Percentiles rank a stretch among this genome's conserved stretches.
phyloP scores from a whole-genome alignment of 1,284 basidiomycete genomes.

The Malassezia sp. region DNA sequence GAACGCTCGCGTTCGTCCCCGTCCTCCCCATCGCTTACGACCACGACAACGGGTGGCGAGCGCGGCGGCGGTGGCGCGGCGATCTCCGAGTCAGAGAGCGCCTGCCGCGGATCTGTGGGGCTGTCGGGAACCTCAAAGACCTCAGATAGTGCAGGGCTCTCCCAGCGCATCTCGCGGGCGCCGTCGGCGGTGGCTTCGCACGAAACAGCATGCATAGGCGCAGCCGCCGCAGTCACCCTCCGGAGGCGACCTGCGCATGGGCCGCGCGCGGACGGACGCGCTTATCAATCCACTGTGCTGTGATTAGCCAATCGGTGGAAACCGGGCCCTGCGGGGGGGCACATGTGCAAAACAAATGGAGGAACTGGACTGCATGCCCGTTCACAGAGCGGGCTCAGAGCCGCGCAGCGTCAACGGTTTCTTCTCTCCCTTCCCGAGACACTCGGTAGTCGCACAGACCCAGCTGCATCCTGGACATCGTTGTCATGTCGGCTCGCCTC shows the following conservation, averaged over 20 bases:
- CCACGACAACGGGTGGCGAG: not conserved
- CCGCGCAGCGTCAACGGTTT: not conserved
- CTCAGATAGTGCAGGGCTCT: too few relatives aligned
- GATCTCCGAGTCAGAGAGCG: too few relatives aligned
- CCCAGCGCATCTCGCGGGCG: too few relatives aligned
- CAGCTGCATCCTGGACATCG: not conserved
- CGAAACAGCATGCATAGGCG: too few relatives aligned
- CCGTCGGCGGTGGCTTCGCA: too few relatives aligned
- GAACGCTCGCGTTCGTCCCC: not conserved
- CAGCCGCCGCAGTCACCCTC: too few relatives aligned
- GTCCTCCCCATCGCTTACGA: conserved; percentile 6
- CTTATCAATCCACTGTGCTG: conserved; percentile 1
- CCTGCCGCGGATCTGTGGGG: too few relatives aligned
- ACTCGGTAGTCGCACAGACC: conserved; percentile 8
- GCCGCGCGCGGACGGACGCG: conserved; percentile 4
- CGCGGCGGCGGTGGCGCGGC: too few relatives aligned
- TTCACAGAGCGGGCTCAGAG: conserved; percentile 4
- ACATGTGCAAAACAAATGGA: conserved; percentile 2
- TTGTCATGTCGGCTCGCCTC: conserved; percentile 16
- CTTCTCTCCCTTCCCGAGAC: conserved; percentile 11
- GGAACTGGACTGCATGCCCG: conserved; percentile 7
- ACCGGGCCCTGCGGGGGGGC: conserved; percentile 11
- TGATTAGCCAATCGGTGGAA: conserved; percentile 12
- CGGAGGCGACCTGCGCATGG: conserved; percentile 2
- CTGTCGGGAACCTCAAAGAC: too few relatives aligned